A percentile compares a stretch with the other conserved stretches of the same genome.
Evolutionary conservation across 768 basidiomycete genomes (phyloP).

Genomic region (Rhodotorula diobovata): DNA sequence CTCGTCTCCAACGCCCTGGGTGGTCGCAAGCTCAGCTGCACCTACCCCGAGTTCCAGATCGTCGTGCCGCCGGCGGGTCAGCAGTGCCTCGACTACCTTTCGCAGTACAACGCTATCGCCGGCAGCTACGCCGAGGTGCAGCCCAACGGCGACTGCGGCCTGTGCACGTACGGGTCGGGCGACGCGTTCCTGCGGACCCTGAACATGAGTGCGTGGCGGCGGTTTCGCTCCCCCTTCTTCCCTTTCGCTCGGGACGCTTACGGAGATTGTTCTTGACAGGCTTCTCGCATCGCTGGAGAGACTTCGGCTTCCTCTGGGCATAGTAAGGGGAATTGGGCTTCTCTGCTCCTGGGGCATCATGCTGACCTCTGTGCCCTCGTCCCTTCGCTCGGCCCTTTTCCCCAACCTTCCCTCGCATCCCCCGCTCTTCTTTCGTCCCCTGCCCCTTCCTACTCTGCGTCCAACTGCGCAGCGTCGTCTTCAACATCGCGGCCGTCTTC

Average conservation of each 20-base stretch:
- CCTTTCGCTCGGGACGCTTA: background rate
- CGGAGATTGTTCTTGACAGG: background rate
- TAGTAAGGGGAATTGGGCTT: too few relatives aligned
- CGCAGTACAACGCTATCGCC: conserved; percentile 14
- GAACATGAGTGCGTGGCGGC: conserved; percentile 17
- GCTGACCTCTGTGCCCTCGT: too few relatives aligned
- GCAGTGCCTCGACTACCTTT: conserved; percentile 37
- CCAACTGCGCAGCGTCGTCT: conserved; percentile 23
- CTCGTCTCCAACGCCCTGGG: conserved; percentile 39
- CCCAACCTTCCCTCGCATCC: too few relatives aligned
- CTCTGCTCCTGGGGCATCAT: too few relatives aligned
- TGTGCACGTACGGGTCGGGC: conserved; percentile 30
- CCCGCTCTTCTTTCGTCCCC: too few relatives aligned
- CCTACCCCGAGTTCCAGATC: conserved; percentile 18
- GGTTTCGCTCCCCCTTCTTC: too few relatives aligned
- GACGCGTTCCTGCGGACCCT: conserved; percentile 39
- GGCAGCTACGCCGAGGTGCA: conserved; percentile 39
- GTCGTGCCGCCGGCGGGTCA: conserved; percentile 39
- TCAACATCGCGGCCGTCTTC: conserved; percentile 31
- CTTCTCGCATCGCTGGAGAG: conserved; percentile 30
- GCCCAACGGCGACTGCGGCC: conserved; percentile 24
- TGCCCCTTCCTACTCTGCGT: background rate
- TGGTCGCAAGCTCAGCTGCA: conserved; percentile 31
- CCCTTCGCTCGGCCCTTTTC: too few relatives aligned
- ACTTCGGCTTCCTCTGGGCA: conserved; percentile 28